Evolutionary conservation across 306 rosid species (phyloP), one percentile per base, ranked within the genome.

Genomic region (Datisca glomerata): DNA sequence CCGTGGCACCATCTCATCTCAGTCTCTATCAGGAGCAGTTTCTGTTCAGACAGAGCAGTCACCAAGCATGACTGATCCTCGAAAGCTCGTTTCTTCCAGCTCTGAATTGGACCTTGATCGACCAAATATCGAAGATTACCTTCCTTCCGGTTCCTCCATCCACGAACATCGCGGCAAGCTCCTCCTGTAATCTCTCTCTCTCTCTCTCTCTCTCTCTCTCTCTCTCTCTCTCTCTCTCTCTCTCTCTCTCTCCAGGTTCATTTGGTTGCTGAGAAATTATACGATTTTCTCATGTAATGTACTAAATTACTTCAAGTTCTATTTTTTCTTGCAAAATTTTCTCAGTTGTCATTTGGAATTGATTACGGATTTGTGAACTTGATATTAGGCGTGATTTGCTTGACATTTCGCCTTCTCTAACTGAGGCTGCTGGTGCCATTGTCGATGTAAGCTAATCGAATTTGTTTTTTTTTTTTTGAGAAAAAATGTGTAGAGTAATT

Each of bases 371-470:
- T 31, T 31, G n/a, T 10, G 36, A 31, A 7, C n/a, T 31, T 31
- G 36, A 8, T 31, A 8, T 51, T 73, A 89, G 98, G 66, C 75
- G 76, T 46, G 95, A 89, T 68, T 80, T 89, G 65, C 91, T 83
- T 24, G 76, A 83, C 47, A 83, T 89, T 39, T 80, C 97, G 15
- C 95, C 95, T n/a, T 58, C 86, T 20, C 68, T 89, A 9, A 70
- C 95, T 5, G 95, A 80, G 66, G 95, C 95, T 13, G 95, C 97
- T 13, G 97, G 95, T 43, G 97, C 95, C 55, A 89, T 89, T 54
- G 81, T 89, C 37, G 93, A 89, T 68, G 97, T 89, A 59, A 70
- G 77, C 36, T 28, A 33, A 19, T 39, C 35, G 24, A 12, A 24
- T 10, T 13, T 24, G 2, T 44, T 22, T 32, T 28, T 13, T 60